Base-by-base conservation (phyloP, 441 rosid species). In the Gossypium lobatum region DNA sequence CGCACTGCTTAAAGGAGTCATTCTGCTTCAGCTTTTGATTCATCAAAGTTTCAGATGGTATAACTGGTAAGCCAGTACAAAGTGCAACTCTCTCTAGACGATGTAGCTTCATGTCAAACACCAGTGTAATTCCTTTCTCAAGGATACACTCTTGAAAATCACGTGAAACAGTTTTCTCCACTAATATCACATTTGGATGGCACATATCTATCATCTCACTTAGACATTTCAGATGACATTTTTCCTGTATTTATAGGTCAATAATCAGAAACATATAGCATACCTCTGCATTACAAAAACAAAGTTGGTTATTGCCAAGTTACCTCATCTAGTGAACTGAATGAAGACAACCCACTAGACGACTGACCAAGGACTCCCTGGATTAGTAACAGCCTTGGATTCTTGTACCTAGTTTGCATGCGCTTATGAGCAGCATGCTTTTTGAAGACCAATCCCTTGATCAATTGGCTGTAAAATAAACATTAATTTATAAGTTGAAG, bases 361-460 rank as follows among this genome's bases (percentile, higher is more conserved):
- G 96, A 88, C 76, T 88, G 88, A 60, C 98, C 97, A 42, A 93
- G 88, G 59, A 64, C 85, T 17, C 97, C 99, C 72, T 73, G 79
- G 57, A 95, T 83, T 79, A 95, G 80, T 82, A 95, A 84, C 83
- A 95, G 78, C 80, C 78, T 87, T 26, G 99, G 97, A 68, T 84
- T 90, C 80, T 87, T 88, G 84, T 85, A 91, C 64, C 76, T 77
- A 18, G 97, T 93, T 9, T 89, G 88, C 99, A 95, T 95, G 86
- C 91, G 98, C 83, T 95, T 95, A 88, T 86, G 99, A 68, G 99
- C 97, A 61, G 94, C 98, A 86, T 77, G 94, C 87, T 93, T 95
- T 76, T 93, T 93, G 72, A 95, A 95, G 79, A 93, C 98, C 86
- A 89, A 81, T 65, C 99, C 99, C 81, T 80, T 87, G 80, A 95